Conservation (phyloP, 192 early-diverging fungal species). For the Chytriomyces confervae region DNA sequence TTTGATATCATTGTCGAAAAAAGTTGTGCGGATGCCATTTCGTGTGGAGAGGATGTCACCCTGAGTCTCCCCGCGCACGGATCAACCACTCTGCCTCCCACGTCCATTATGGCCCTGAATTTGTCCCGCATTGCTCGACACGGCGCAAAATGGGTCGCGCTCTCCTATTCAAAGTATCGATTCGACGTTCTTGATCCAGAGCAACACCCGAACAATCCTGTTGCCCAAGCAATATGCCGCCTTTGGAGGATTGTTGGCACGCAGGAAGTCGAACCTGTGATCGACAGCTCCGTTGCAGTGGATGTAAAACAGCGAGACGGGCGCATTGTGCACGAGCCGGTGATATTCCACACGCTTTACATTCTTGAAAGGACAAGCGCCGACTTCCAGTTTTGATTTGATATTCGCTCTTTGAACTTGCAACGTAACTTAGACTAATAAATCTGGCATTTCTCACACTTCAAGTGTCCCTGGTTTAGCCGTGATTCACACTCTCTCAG, state of each 20-base stretch:
- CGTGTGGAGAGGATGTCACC: conserved; percentile 8
- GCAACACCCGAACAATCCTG: background rate
- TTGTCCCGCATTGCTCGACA: background rate
- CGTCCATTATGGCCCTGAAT: background rate
- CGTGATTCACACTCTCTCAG: no score
- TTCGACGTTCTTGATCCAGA: conserved; percentile 18
- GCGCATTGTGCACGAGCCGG: background rate
- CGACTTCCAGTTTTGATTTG: no score
- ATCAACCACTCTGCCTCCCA: background rate
- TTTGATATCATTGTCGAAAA: conserved; percentile 23
- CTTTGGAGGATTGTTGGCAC: background rate
- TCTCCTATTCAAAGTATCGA: conserved; percentile 29
- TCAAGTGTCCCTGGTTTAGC: no score
- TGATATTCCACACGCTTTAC: background rate
- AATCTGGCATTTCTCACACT: no score
- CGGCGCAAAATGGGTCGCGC: background rate
- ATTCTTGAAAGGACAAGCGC: background rate
- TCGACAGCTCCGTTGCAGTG: background rate
- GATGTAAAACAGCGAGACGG: background rate
- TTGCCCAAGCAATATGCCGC: background rate
- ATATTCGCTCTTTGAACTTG: no score
- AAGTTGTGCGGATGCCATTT: conserved; percentile 31
- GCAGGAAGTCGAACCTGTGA: background rate
- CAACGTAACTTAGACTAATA: no score
- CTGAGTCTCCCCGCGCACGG: background rate